These are phyloP conservation scores for Trichoderma sp. DNA, from an alignment of 2,329 filamentous ascomycete species.

Conservation along the genomic window DNA sequence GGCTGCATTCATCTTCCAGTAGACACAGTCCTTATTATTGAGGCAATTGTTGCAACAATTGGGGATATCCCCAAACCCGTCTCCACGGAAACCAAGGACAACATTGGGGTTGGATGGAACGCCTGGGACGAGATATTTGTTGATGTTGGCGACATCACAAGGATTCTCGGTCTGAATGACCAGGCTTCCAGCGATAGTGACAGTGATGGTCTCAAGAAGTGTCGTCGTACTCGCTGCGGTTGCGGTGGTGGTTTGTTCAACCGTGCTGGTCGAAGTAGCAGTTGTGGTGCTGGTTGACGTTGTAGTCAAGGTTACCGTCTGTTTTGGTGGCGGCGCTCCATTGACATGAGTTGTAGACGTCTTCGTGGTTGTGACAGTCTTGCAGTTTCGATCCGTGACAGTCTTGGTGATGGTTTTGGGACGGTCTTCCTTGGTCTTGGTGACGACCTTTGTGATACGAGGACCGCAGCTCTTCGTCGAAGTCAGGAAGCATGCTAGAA, in stretches of 20 bases:
- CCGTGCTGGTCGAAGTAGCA: background rate
- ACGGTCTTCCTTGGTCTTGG: background rate
- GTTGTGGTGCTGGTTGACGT: background rate
- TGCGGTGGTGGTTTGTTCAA: background rate
- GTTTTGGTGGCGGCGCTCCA: background rate
- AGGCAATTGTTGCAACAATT: background rate
- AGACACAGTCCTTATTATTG: background rate
- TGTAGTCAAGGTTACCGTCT: background rate
- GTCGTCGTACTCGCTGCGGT: background rate
- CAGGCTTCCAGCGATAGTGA: background rate
- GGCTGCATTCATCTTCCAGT: background rate
- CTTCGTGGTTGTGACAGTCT: background rate
- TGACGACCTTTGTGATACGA: background rate
- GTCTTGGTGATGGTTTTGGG: background rate
- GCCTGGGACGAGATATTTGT: background rate
- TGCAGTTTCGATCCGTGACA: background rate
- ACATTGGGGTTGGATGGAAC: background rate
- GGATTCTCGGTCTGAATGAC: background rate
- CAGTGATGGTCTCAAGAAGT: background rate
- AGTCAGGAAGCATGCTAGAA: conserved; percentile 4
- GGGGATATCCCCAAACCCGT: background rate
- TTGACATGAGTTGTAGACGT: background rate
- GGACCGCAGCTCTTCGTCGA: background rate
- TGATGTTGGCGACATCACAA: background rate
- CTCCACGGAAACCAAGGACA: background rate